Conservation (phyloP, 805 yeast genomes). For the Yarrowia hollandica region DNA sequence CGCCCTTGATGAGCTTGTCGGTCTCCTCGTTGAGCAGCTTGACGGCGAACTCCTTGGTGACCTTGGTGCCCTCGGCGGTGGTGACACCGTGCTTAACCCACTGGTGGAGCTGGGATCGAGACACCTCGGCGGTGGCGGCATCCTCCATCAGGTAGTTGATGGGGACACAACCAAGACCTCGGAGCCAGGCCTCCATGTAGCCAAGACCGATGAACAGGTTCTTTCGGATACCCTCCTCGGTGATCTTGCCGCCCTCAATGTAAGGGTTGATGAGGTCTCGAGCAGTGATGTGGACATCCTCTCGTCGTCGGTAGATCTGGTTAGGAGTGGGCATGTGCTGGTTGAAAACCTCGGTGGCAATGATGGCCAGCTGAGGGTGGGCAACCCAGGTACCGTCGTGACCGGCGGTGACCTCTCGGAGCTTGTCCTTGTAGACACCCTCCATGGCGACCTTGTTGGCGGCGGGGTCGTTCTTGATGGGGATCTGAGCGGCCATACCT, state of each 20-base stretch:
- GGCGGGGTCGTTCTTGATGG: conserved; percentile 62
- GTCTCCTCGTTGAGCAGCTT: conserved; percentile 58
- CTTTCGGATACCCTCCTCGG: conserved; percentile 66
- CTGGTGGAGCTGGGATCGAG: conserved; percentile 69
- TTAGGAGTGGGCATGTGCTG: conserved; percentile 75
- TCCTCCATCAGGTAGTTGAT: conserved; percentile 76
- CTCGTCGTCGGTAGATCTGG: conserved; percentile 58
- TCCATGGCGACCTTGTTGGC: conserved; percentile 66
- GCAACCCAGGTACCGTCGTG: conserved; percentile 82
- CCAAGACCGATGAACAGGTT: conserved; percentile 64
- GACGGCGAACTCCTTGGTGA: conserved; percentile 54
- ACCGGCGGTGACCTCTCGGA: conserved; percentile 65
- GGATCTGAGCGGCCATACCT: conserved; percentile 79
- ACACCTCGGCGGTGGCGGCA: conserved; percentile 79
- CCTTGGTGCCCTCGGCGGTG: conserved; percentile 55
- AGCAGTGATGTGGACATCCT: conserved; percentile 53
- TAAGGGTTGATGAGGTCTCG: conserved; percentile 61
- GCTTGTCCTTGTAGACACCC: conserved; percentile 65
- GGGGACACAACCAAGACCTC: conserved; percentile 72
- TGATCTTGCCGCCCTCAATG: conserved; percentile 58
- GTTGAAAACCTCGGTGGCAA: conserved; percentile 67
- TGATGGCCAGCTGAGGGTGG: conserved; percentile 67
- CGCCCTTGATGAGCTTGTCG: conserved; percentile 50
- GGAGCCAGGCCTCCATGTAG: conserved; percentile 73
- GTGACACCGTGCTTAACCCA: conserved; percentile 67